A percentile compares a stretch with the other conserved stretches of the same genome.
Conservation (phyloP, 371 early-diverging fungal genomes). For the Dinochytrium kinnereticum region DNA sequence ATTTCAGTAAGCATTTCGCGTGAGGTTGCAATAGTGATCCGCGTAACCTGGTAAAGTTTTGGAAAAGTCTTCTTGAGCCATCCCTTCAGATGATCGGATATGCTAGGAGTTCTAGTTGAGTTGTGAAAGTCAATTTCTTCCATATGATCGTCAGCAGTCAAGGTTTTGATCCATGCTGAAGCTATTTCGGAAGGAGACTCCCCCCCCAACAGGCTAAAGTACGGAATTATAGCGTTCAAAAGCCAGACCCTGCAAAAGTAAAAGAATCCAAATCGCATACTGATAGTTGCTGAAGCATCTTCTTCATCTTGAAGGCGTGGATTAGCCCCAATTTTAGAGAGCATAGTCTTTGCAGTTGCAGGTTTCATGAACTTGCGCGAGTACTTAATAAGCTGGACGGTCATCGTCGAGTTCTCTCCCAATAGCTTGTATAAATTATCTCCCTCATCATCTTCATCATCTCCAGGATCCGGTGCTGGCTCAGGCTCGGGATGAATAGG, state of each 20-base stretch:
- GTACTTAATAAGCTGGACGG: not conserved
- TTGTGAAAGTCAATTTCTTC: not conserved
- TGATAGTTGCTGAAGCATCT: not conserved
- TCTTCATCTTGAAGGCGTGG: not conserved
- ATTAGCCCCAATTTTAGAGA: conserved; percentile 2
- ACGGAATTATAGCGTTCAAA: not conserved
- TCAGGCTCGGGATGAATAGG: conserved; percentile 13
- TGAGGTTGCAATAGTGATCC: not conserved
- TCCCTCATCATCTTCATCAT: conserved; percentile 19
- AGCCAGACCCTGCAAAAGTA: not conserved
- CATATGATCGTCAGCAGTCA: conserved; percentile 8
- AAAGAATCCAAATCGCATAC: not conserved
- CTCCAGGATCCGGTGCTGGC: conserved; percentile 16
- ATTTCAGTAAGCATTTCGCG: conserved; percentile 2
- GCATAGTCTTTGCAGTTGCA: not conserved
- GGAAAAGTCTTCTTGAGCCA: conserved; percentile 6
- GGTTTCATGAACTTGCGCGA: not conserved
- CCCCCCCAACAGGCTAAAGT: not conserved
- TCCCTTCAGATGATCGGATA: not conserved
- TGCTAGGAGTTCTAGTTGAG: not conserved
- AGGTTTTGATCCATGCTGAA: not conserved
- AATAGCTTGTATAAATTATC: not conserved
- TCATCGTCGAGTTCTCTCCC: not conserved
- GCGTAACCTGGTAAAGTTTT: not conserved
- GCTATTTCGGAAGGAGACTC: not conserved